phyloP scores from a whole-genome alignment of 2,329 filamentous ascomycete genomes.

The Penicillium hesseltinei region DNA sequence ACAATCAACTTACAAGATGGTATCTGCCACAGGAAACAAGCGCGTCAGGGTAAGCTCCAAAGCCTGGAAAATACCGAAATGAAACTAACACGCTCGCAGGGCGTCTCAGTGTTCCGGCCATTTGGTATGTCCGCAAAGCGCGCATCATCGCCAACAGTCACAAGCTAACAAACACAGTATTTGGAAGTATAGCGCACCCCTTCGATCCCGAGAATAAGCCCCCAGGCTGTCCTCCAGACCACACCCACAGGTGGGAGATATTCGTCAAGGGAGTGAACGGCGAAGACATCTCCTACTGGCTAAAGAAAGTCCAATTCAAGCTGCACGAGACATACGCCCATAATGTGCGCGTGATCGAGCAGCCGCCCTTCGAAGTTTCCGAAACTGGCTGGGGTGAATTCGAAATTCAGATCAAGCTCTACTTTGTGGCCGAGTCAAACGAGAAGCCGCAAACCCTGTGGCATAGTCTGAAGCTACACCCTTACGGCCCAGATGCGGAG shows the following conservation, averaged over 20 bases:
- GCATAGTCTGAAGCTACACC: slow-evolving; percentile 86
- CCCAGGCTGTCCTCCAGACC: slow-evolving; percentile 74
- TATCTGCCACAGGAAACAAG: slow-evolving; percentile 54
- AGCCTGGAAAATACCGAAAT: background rate
- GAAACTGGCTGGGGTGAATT: slow-evolving; percentile 99
- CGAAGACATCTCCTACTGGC: slow-evolving; percentile 90
- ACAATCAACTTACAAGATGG: slow-evolving; percentile 41
- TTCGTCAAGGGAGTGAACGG: slow-evolving; percentile 89
- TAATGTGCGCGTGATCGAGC: slow-evolving; percentile 79
- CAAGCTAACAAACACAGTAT: slow-evolving; percentile 52
- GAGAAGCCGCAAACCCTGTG: slow-evolving; percentile 97
- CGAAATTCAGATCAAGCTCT: slow-evolving; percentile 90
- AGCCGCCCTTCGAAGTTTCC: slow-evolving; percentile 75
- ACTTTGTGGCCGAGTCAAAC: slow-evolving; percentile 80
- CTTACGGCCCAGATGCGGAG: slow-evolving; percentile 77
- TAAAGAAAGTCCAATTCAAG: slow-evolving; percentile 97
- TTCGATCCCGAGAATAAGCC: slow-evolving; percentile 77
- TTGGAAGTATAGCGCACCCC: slow-evolving; percentile 74
- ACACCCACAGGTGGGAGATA: slow-evolving; percentile 95
- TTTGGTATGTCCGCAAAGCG: slow-evolving; percentile 39
- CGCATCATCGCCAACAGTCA: background rate
- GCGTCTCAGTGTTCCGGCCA: slow-evolving; percentile 48
- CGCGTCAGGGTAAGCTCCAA: slow-evolving; percentile 47
- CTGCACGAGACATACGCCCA: slow-evolving; percentile 96
- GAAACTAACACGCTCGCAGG: slow-evolving; percentile 33